Percentiles rank a stretch among this genome's conserved stretches.
These are phyloP conservation scores for Beauveria sp. DNA, from an alignment of 2,329 filamentous ascomycete genomes.

Conservation along the genomic window DNA sequence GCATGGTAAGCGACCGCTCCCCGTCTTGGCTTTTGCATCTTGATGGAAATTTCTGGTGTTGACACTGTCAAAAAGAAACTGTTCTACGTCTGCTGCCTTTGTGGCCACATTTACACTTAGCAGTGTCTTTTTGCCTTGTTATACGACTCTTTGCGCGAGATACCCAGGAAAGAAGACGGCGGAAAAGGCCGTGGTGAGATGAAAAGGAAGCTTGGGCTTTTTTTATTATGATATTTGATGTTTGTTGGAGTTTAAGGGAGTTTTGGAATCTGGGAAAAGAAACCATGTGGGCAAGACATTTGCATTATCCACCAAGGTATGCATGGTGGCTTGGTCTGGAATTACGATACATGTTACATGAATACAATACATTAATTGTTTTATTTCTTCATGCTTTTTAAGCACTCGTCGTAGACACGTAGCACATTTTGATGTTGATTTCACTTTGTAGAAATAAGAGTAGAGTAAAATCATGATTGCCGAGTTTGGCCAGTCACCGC, in stretches of 20 bases:
- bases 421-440: not conserved
- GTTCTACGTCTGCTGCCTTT: constrained; percentile 90
- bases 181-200: not conserved
- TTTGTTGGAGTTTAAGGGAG: not conserved
- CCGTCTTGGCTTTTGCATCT: not conserved
- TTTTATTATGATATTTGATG: not conserved
- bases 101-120: constrained; percentile 78
- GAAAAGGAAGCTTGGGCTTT: not conserved
- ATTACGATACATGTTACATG: not conserved
- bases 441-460: not conserved
- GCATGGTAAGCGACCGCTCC: constrained; percentile 66
- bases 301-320: not conserved
- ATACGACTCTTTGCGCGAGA: constrained; percentile 2
- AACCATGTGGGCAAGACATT: not conserved
- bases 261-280: not conserved
- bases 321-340: not conserved
- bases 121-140: constrained; percentile 18
- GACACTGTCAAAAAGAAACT: constrained; percentile 55
- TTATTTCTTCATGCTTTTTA: not conserved
- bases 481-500: not conserved
- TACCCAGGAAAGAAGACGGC: constrained; percentile 5
- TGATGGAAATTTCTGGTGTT: not conserved
- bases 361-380: not conserved
- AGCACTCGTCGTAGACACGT: not conserved
- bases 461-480: constrained; percentile 5